These are phyloP conservation scores for Zychaea mexicana DNA, from an alignment of 371 early-diverging fungal genomes.

Conservation along the genomic window DNA sequence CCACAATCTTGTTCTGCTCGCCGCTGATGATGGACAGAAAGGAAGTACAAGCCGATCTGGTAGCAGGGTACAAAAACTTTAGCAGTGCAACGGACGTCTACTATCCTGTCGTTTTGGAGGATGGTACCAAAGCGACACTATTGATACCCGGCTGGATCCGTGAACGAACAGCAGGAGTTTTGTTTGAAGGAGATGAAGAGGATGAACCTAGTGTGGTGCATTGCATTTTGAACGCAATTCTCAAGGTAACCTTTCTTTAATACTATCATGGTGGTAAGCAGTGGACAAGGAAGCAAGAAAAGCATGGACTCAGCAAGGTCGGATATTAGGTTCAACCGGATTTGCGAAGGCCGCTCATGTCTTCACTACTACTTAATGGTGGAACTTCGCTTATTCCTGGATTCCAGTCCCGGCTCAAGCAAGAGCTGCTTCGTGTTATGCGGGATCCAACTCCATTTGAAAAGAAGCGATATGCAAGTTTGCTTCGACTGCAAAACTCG, in stretches of 20 bases:
- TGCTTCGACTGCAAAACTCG: constrained; percentile 32
- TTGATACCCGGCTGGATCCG: constrained; percentile 88
- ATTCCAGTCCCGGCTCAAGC: constrained; percentile 64
- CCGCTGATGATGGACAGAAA: constrained; percentile 43
- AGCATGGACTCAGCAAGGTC: too few species aligned
- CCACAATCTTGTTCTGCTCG: constrained; percentile 70
- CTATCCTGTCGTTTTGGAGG: constrained; percentile 46
- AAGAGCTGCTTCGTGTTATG: constrained; percentile 60
- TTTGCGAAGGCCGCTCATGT: constrained; percentile 67
- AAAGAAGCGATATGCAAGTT: constrained; percentile 33
- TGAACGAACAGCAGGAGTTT: constrained; percentile 79
- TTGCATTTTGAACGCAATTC: constrained; percentile 61
- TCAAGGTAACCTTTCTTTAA: constrained; percentile 37
- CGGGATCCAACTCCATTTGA: constrained; percentile 40
- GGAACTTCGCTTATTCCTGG: constrained; percentile 81
- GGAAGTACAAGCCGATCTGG: constrained; percentile 38
- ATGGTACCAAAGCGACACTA: constrained; percentile 55
- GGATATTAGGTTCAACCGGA: constrained; percentile 77
- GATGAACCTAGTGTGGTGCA: constrained; percentile 55
- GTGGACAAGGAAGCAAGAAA: too few species aligned
- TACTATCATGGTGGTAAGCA: neutral
- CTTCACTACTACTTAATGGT: constrained; percentile 75
- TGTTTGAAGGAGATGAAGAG: constrained; percentile 81
- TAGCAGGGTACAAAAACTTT: constrained; percentile 58
- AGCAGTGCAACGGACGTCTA: constrained; percentile 61